Evolutionary conservation across 345 rosid species (phyloP), one percentile per base, ranked within the genome.

Genomic region (Euphorbia lathyris): DNA sequence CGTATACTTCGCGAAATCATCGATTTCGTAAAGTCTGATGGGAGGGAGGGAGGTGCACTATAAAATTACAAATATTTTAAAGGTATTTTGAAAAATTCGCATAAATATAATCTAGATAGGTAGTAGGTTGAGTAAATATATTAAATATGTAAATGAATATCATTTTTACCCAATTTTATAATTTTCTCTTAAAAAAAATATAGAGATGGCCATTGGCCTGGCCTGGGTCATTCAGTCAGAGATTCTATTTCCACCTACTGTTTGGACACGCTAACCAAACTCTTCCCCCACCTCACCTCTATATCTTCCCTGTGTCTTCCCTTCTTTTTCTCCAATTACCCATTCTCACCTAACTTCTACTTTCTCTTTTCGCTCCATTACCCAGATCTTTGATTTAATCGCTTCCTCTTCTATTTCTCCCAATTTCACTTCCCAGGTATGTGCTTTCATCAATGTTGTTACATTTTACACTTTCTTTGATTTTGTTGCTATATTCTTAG

Each of bases 351-450:
- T 40, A 57, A 61, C 66, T 38, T 7, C 56, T 4, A 36, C 26
- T 72, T 10, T 26, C 25, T 61, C 19, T 42, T 14, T 3, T 42
- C 42, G 26, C 65, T 69, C 2, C 75, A 29, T 16, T 11, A 32
- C 73, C 63, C 82, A 77, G 72, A 76, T 79, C 81, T 61, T 58
- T 43, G 45, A 68, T 76, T 48, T 61, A 26, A n/a, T 66, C 45
- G 67, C 67, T 38, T 64, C 56, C 6, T 32, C 14, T 20, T 57
- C 22, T 19, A 9, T 63, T 36, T 23, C 66, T 65, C 22, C 25
- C 26, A 45, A 48, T 45, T 74, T 57, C 52, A 47, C 22, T 64
- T 29, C 27, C 32, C 23, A 72, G 81, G 85, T 77, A 42, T 14
- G 71, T 45, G 0, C 34, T 30, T 23, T 67, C 30, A 27, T 34